These are phyloP conservation scores for Phytophthora foliorum DNA, from an alignment of 352 stramenopile genomes.

Conservation along the genomic window DNA sequence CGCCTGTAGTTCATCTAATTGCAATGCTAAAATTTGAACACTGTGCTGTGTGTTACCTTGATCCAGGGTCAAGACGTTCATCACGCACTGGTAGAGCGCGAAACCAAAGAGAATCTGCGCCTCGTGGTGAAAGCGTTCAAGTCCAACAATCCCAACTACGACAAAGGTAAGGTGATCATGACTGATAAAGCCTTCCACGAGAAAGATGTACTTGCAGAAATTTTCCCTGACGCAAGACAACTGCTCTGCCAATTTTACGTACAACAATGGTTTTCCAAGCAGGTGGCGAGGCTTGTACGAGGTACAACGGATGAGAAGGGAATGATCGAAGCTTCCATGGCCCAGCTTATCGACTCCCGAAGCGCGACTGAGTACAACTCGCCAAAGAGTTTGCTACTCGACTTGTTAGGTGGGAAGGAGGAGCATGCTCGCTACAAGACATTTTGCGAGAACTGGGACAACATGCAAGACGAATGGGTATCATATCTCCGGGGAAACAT, in stretches of 20 bases:
- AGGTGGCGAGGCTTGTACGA: background rate
- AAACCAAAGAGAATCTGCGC: background rate
- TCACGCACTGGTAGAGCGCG: background rate
- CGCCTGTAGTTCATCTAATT: background rate
- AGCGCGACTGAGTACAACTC: background rate
- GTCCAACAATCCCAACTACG: background rate
- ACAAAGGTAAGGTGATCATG: background rate
- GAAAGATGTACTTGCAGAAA: background rate
- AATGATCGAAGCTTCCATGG: background rate
- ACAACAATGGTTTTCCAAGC: background rate
- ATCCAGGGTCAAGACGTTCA: background rate
- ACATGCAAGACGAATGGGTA: background rate
- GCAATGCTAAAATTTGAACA: background rate
- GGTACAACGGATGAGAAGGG: background rate
- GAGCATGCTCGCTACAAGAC: background rate
- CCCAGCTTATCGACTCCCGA: background rate
- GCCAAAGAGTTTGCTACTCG: background rate
- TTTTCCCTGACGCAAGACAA: background rate
- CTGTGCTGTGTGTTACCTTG: background rate
- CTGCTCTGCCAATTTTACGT: background rate
- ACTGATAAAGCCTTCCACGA: constrained; percentile 6
- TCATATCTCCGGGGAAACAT: background rate
- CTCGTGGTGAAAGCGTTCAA: background rate
- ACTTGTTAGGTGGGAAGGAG: background rate
- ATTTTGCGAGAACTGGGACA: background rate